A percentile compares a stretch with the other conserved stretches of the same genome.
phyloP scores from a whole-genome alignment of 345 rosid genomes.

The Ceriops zippeliana region DNA sequence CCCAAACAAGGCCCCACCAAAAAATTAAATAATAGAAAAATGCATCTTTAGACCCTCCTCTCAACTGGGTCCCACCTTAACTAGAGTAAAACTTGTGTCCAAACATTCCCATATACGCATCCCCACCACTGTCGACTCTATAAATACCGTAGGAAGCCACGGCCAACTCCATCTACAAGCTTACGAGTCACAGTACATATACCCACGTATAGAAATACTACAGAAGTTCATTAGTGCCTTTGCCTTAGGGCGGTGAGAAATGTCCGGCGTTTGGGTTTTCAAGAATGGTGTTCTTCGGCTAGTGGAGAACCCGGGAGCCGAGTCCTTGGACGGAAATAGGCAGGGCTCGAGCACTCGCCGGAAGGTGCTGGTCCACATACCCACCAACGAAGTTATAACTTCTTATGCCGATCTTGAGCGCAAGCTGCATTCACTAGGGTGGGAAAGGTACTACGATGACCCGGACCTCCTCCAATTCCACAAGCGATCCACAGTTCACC shows the following conservation, averaged over 20 bases:
- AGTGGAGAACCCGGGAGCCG: constrained; percentile 58
- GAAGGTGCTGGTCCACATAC: constrained; percentile 52
- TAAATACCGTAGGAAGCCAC: constrained; percentile 25
- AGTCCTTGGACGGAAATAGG: constrained; percentile 32
- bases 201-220: not conserved
- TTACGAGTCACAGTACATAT: not conserved
- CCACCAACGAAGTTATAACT: constrained; percentile 58
- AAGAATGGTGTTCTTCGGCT: constrained; percentile 60
- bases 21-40: not conserved
- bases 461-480: constrained; percentile 72
- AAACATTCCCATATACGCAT: constrained; percentile 22
- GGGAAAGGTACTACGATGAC: constrained; percentile 73
- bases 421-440: constrained; percentile 59
- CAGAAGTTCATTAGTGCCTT: not conserved
- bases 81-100: constrained; percentile 14
- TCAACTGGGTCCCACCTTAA: constrained; percentile 16
- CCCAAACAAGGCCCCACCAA: constrained; percentile 4
- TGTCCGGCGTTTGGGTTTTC: constrained; percentile 89
- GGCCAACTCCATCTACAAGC: constrained; percentile 13
- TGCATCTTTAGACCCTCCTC: constrained; percentile 6
- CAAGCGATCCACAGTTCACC: constrained; percentile 53
- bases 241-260: constrained; percentile 5
- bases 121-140: constrained; percentile 7
- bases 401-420: constrained; percentile 57
- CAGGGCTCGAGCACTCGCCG: constrained; percentile 23